A percentile compares a stretch with the other conserved stretches of the same genome.
Evolutionary conservation across 2,329 filamentous ascomycete species (phyloP).

Genomic region (Botrytis tulipae): DNA sequence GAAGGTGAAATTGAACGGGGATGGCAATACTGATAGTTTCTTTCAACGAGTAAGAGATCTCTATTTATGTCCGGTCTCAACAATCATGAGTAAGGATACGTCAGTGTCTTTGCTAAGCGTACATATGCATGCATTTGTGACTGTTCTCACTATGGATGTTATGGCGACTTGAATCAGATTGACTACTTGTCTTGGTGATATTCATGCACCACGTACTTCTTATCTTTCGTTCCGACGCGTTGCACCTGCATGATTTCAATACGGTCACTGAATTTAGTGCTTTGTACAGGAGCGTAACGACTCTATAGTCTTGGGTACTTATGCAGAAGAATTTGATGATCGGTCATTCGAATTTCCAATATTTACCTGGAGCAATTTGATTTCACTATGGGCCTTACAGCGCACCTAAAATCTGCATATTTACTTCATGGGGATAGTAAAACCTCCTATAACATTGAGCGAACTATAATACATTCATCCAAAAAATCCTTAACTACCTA

Average conservation of each 20-base stretch:
- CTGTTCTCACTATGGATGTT: background rate
- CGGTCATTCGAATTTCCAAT: background rate
- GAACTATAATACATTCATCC: background rate
- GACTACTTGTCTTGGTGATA: background rate
- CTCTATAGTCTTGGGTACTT: background rate
- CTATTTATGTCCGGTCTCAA: background rate
- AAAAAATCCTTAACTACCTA: background rate
- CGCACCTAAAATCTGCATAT: background rate
- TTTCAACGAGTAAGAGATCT: background rate
- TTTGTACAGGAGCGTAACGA: background rate
- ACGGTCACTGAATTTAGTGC: background rate
- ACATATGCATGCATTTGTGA: background rate
- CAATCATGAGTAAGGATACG: background rate
- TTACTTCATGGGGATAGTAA: background rate
- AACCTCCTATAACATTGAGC: background rate
- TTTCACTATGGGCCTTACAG: background rate
- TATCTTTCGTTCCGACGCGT: background rate
- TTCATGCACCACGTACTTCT: background rate
- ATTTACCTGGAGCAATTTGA: background rate
- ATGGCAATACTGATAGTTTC: background rate
- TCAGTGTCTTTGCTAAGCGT: background rate
- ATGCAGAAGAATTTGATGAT: background rate
- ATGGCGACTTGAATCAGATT: background rate
- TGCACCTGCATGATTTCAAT: background rate
- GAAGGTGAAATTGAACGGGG: background rate